Conservation (phyloP, 2,329 filamentous ascomycete genomes). For the Plenodomus lindquistii region DNA sequence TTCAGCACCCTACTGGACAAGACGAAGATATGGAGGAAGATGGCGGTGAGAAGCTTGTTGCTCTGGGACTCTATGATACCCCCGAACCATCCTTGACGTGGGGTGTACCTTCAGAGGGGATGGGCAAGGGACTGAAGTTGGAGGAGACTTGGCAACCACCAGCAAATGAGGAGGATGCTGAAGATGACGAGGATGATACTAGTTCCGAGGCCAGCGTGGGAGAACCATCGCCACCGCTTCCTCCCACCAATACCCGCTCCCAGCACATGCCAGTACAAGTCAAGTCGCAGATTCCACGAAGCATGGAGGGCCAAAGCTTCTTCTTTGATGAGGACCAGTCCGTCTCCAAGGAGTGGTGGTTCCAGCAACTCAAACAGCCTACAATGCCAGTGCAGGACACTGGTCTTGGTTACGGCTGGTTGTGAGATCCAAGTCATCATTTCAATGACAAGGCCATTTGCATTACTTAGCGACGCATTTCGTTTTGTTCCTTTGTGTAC, state of each 20-base stretch:
- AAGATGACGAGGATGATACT: conserved; percentile 51
- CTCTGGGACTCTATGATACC: conserved; percentile 79
- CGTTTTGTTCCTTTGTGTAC: conserved; percentile 15
- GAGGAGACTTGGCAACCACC: conserved; percentile 80
- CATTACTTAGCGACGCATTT: conserved; percentile 34
- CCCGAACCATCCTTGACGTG: conserved; percentile 65
- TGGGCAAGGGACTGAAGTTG: conserved; percentile 76
- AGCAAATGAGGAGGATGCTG: conserved; percentile 46
- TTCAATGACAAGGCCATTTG: background rate
- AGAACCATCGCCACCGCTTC: conserved; percentile 39
- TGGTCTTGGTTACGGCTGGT: conserved; percentile 44
- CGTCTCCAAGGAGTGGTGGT: conserved; percentile 48
- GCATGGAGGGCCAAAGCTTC: conserved; percentile 47
- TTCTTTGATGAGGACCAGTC: conserved; percentile 46
- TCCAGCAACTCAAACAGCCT: conserved; percentile 43
- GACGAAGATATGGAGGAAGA: conserved; percentile 59
- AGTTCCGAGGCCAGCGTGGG: conserved; percentile 50
- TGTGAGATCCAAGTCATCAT: conserved; percentile 21
- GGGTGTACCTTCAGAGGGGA: conserved; percentile 53
- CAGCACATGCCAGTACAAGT: conserved; percentile 32
- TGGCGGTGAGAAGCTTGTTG: conserved; percentile 73
- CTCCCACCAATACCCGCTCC: conserved; percentile 19
- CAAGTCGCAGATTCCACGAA: conserved; percentile 32
- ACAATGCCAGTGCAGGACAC: conserved; percentile 44
- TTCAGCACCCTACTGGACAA: conserved; percentile 53